Conservation (phyloP, 345 rosid genomes). For the Firmiana major region DNA sequence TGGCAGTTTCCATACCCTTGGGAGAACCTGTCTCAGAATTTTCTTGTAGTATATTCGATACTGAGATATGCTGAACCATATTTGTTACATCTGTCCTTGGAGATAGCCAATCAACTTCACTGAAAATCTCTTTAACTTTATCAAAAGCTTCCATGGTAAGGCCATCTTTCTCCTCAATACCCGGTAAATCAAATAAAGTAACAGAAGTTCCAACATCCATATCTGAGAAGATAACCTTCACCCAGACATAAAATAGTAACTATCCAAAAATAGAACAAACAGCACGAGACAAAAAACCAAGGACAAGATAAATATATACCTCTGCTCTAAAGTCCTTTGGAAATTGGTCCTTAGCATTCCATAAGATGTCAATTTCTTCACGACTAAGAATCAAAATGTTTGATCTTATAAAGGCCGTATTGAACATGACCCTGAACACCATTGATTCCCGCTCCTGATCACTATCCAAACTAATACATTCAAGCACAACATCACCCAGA, state of each 20-base stretch:
- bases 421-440: constrained; percentile 76
- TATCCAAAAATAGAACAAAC: constrained; percentile 11
- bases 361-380: constrained; percentile 62
- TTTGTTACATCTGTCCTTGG: constrained; percentile 48
- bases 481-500: constrained; percentile 79
- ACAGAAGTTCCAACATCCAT: constrained; percentile 47
- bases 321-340: constrained; percentile 70
- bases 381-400: constrained; percentile 58
- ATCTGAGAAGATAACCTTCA: constrained; percentile 72
- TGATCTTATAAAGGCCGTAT: constrained; percentile 70
- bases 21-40: constrained; percentile 40
- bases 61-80: constrained; percentile 46
- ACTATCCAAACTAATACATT: constrained; percentile 57
- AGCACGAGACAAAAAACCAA: constrained; percentile 4
- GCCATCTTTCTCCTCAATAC: constrained; percentile 55
- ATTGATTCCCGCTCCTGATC: constrained; percentile 60
- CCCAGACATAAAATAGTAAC: constrained; percentile 26
- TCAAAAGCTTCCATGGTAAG: constrained; percentile 67
- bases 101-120: constrained; percentile 55
- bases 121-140: constrained; percentile 57
- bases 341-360: constrained; percentile 60
- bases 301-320: constrained; percentile 35
- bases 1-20: constrained; percentile 31
- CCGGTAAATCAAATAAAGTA: constrained; percentile 45
- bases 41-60: constrained; percentile 44